phyloP scores from a whole-genome alignment of 2,329 filamentous ascomycete genomes.

The Ceratocystiopsis minuta region DNA sequence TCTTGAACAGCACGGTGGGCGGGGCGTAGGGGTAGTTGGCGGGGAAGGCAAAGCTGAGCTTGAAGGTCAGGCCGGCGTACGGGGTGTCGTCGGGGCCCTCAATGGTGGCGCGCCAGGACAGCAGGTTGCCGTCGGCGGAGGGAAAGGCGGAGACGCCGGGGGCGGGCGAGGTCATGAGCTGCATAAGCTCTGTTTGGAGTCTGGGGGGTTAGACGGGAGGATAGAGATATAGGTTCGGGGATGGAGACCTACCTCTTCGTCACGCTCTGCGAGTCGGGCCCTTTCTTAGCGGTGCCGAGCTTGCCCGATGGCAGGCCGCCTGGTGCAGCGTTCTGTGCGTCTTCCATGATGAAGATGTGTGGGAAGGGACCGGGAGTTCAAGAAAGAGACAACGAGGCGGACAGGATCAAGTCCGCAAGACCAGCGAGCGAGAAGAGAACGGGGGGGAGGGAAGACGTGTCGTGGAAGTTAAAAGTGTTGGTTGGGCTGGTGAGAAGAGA shows the following conservation, averaged over 20 bases:
- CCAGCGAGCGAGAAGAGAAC: neutral
- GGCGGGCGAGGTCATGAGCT: slow-evolving; percentile 88
- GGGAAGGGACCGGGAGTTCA: too few relatives aligned
- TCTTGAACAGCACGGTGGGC: slow-evolving; percentile 89
- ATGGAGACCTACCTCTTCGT: slow-evolving; percentile 51
- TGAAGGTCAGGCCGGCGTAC: slow-evolving; percentile 75
- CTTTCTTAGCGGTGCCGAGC: slow-evolving; percentile 36
- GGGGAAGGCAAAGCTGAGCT: slow-evolving; percentile 82
- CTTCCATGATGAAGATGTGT: slow-evolving; percentile 34
- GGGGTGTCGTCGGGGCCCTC: slow-evolving; percentile 80
- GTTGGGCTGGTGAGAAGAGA: neutral
- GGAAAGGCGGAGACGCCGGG: slow-evolving; percentile 93
- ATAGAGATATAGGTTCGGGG: too few relatives aligned
- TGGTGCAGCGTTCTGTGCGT: slow-evolving; percentile 47
- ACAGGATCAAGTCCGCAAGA: too few relatives aligned
- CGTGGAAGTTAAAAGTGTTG: too few relatives aligned
- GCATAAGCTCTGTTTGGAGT: slow-evolving; percentile 93
- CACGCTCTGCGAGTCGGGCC: slow-evolving; percentile 52
- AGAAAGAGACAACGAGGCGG: neutral
- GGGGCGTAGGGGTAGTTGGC: slow-evolving; percentile 83
- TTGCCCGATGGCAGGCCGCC: slow-evolving; percentile 45
- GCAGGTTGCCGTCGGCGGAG: slow-evolving; percentile 71
- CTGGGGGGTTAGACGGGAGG: too few relatives aligned
- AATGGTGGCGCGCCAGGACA: slow-evolving; percentile 88
- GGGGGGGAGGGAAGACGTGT: neutral